Conservation (phyloP, 495 filamentous ascomycete species). For the Cryomyces minteri region DNA sequence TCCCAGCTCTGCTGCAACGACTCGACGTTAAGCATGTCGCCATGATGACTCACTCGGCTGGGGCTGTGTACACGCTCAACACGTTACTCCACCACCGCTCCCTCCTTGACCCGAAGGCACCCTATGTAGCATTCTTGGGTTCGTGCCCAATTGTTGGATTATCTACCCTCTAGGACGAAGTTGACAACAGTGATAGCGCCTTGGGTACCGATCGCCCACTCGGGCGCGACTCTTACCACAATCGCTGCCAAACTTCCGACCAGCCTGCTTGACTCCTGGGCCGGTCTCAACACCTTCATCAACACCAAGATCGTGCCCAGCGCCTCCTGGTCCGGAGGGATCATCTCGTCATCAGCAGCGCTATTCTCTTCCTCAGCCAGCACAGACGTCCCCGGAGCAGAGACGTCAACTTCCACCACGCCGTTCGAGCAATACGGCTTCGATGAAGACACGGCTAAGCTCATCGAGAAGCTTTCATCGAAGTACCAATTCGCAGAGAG, state of each 20-base stretch:
- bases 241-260: constrained; percentile 5
- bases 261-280: constrained; percentile 2
- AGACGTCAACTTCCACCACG: background rate
- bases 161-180: background rate
- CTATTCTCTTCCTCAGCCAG: constrained; percentile 2
- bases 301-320: constrained; percentile 1
- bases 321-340: constrained; percentile 6
- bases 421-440: constrained; percentile 4
- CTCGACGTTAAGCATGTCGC: constrained; percentile 23
- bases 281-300: constrained; percentile 2
- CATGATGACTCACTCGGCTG: constrained; percentile 26
- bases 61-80: constrained; percentile 29
- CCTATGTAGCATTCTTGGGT: constrained; percentile 22
- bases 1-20: constrained; percentile 23
- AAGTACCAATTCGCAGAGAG: constrained; percentile 6
- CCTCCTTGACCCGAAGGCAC: constrained; percentile 19
- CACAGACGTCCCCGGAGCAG: background rate
- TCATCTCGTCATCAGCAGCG: constrained; percentile 1
- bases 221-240: constrained; percentile 7
- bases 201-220: constrained; percentile 27
- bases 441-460: constrained; percentile 2
- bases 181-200: constrained; percentile 17
- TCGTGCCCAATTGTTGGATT: constrained; percentile 1
- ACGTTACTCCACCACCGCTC: constrained; percentile 20
- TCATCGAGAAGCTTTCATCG: constrained; percentile 1